Base-by-base conservation (phyloP, 257 asterid species). In the Henckelia pumila region DNA sequence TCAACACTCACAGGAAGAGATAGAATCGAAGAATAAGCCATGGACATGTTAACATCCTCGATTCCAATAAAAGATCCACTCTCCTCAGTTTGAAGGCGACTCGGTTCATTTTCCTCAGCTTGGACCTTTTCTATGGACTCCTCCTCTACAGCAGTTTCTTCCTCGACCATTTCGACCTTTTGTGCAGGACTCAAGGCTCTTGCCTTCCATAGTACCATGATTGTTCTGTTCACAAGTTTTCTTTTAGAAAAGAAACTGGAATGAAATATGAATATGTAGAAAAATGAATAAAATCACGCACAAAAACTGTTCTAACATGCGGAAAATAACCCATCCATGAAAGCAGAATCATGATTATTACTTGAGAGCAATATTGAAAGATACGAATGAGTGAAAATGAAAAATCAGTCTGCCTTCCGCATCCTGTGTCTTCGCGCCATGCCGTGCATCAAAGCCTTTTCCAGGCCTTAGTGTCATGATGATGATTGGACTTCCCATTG, bases 401-500 rank as follows among this genome's bases (percentile, higher is more conserved):
- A 83, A 94, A 80, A 85, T 91, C 37, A 94, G 96, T 73, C 98
- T 78, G 81, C 99, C 97, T 74, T 89, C 88, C 5, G 72, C 78
- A 74, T 94, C 99, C 73, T 85, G 95, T 11, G 86, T 85, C 83
- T 87, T 91, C 50, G 99, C 99, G 65, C 98, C 98, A 76, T 91
- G 99, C 37, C 89, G 84, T 61, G 96, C 94, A 72, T 94, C 97
- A 69, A 87, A 82, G 64, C 98, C 98, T 78, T 85, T 84, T 28
- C 96, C 98, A 3, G 86, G 85, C 87, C 95, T 76, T 70, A 94
- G 82, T 6, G 96, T 91, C 76, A 94, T 80, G 70, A 83, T 77
- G 50, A 91, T 73, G 64, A 87, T 85, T 11, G 99, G 99, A 76
- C 98, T 94, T 50, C 98, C 99, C 95, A 94, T 94, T 40, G 99